Evolutionary conservation across 371 early-diverging fungal species (phyloP).

Genomic region (Mucor lusitanicus): DNA sequence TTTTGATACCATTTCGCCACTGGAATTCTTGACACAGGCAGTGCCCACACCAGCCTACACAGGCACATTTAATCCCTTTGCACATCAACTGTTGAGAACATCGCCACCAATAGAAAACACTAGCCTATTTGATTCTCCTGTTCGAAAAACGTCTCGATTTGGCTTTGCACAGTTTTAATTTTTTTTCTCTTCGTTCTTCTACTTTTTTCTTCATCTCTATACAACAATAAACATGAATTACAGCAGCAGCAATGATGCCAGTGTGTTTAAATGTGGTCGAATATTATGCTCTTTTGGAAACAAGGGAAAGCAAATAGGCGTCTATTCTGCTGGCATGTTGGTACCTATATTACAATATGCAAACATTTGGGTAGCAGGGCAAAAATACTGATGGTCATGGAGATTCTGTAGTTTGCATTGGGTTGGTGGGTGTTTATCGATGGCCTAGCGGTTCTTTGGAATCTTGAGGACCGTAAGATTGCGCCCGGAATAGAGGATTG

Average conservation of each 20-base stretch:
- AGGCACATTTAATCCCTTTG: slow-evolving; percentile 48
- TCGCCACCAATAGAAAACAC: slow-evolving; percentile 9
- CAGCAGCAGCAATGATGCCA: slow-evolving; percentile 1
- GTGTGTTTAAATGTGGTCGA: slow-evolving; percentile 27
- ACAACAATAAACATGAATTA: slow-evolving; percentile 8
- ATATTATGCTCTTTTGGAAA: slow-evolving; percentile 22
- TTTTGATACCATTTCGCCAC: slow-evolving; percentile 20
- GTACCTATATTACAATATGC: slow-evolving; percentile 11
- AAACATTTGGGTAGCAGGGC: background rate
- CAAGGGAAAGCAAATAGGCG: slow-evolving; percentile 45
- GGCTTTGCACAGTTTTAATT: slow-evolving; percentile 42
- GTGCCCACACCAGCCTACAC: slow-evolving; percentile 38
- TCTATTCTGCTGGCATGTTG: slow-evolving; percentile 55
- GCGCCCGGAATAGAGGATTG: slow-evolving; percentile 76
- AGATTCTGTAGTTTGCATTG: slow-evolving; percentile 61
- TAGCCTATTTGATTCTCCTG: slow-evolving; percentile 33
- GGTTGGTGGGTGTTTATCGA: slow-evolving; percentile 87
- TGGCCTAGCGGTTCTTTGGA: slow-evolving; percentile 46
- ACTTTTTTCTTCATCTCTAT: background rate
- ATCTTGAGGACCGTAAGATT: slow-evolving; percentile 31
- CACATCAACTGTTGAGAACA: slow-evolving; percentile 40
- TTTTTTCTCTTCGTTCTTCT: background rate
- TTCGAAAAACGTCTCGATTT: slow-evolving; percentile 48
- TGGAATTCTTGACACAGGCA: slow-evolving; percentile 40
- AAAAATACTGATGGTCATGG: background rate